Evolutionary conservation across 257 asterid genomes (phyloP).

Genomic region (Ilex aquifolium): DNA sequence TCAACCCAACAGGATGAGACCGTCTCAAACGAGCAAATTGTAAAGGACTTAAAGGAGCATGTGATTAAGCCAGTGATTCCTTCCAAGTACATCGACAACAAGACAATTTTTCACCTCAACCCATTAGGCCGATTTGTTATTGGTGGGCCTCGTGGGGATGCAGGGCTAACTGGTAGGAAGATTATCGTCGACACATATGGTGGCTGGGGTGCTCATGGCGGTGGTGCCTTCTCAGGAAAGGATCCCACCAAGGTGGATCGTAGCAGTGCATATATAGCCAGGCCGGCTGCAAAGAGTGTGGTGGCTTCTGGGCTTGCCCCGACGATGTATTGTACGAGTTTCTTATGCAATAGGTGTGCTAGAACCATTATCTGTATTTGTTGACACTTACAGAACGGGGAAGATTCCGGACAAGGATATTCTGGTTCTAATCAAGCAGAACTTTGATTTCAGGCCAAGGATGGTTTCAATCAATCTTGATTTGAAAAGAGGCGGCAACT

Average conservation of each 20-base stretch:
- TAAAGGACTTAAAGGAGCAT: constrained; percentile 4
- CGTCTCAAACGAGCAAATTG: constrained; percentile 7
- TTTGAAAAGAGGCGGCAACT: constrained; percentile 20
- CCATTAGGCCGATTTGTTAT: background rate
- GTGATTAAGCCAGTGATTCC: background rate
- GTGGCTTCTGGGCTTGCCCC: constrained; percentile 22
- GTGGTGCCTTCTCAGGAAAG: too few relatives aligned
- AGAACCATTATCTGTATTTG: constrained; percentile 21
- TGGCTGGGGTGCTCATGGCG: too few relatives aligned
- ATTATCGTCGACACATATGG: constrained; percentile 5
- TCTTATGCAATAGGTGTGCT: constrained; percentile 26
- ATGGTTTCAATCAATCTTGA: constrained; percentile 22
- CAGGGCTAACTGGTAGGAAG: constrained; percentile 19
- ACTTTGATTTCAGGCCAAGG: constrained; percentile 28
- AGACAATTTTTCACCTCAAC: constrained; percentile 3
- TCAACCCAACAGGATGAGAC: constrained; percentile 18
- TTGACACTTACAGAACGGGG: constrained; percentile 24
- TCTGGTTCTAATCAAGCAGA: constrained; percentile 12
- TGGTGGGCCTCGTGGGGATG: constrained; percentile 13
- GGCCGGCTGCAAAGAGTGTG: constrained; percentile 27
- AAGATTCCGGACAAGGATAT: constrained; percentile 14
- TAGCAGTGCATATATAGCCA: constrained; percentile 21
- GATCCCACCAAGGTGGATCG: constrained; percentile 9
- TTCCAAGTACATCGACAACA: constrained; percentile 11
- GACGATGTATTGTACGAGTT: constrained; percentile 20